phyloP scores from a whole-genome alignment of 1,284 basidiomycete species.

The Polyporus tsugae region DNA sequence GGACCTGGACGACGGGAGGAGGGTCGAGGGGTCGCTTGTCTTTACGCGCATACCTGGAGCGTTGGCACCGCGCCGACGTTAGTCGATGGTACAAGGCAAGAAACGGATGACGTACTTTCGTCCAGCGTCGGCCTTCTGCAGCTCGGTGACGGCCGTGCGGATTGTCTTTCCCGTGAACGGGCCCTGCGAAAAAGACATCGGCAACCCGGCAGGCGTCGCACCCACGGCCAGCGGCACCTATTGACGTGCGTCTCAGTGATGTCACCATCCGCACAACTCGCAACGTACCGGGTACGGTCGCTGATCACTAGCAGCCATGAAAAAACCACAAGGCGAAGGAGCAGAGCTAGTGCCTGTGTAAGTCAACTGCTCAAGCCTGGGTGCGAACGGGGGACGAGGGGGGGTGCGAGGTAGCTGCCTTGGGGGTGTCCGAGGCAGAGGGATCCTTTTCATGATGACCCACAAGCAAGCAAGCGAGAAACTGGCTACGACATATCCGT shows the following conservation, averaged over 20 bases:
- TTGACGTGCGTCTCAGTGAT: not conserved
- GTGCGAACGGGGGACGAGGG: not conserved
- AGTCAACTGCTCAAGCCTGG: not conserved
- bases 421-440: not conserved
- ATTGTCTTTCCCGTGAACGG: constrained; percentile 20
- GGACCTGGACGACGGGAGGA: constrained; percentile 49
- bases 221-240: constrained; percentile 5
- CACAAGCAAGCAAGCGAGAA: constrained; percentile 4
- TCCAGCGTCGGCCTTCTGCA: constrained; percentile 32
- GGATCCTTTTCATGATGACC: not conserved
- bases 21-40: constrained; percentile 52
- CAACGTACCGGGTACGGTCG: constrained; percentile 4
- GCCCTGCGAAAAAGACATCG: constrained; percentile 10
- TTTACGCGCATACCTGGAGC: constrained; percentile 45
- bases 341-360: not conserved
- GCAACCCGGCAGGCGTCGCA: not conserved
- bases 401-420: not conserved
- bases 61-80: not conserved
- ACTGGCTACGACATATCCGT: not conserved
- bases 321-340: not conserved
- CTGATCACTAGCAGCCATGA: not conserved
- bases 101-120: constrained; percentile 25
- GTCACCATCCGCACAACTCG: not conserved
- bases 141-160: constrained; percentile 24
- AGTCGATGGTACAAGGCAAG: not conserved